phyloP scores from a whole-genome alignment of 768 basidiomycete species.

The Naganishia friedmannii region DNA sequence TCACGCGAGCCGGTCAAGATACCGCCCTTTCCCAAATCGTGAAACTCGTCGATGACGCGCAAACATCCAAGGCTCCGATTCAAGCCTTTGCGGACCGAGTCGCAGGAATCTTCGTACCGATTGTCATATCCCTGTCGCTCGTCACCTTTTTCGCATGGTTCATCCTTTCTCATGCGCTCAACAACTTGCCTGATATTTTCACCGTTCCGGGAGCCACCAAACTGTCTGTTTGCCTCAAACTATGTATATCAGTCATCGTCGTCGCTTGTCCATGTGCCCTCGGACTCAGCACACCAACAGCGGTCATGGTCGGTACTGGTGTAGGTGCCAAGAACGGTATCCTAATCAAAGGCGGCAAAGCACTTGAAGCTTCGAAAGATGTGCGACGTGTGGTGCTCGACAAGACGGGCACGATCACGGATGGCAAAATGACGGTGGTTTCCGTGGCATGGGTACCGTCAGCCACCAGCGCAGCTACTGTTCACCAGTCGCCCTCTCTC shows the following conservation, averaged over 20 bases:
- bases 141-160: slow-evolving; percentile 84
- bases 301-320: slow-evolving; percentile 98
- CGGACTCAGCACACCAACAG: slow-evolving; percentile 92
- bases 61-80: slow-evolving; percentile 96
- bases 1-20: slow-evolving; percentile 92
- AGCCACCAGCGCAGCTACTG: background rate
- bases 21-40: slow-evolving; percentile 96
- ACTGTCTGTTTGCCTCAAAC: slow-evolving; percentile 85
- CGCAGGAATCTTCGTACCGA: slow-evolving; percentile 91
- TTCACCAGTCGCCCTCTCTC: slow-evolving; percentile 16
- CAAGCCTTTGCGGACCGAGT: slow-evolving; percentile 93
- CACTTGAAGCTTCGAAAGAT: slow-evolving; percentile 81
- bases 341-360: slow-evolving; percentile 92
- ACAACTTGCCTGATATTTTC: slow-evolving; percentile 77
- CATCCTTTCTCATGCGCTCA: slow-evolving; percentile 62
- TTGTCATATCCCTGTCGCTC: slow-evolving; percentile 75
- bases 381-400: slow-evolving; percentile 83
- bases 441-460: slow-evolving; percentile 67
- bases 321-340: slow-evolving; percentile 96
- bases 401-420: slow-evolving; percentile 96
- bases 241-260: slow-evolving; percentile 96
- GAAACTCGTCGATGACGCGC: slow-evolving; percentile 92
- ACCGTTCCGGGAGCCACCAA: slow-evolving; percentile 72
- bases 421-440: slow-evolving; percentile 83
- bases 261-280: slow-evolving; percentile 98